phyloP scores from a whole-genome alignment of 139 green algal species.

The Volvox reticuliferus region DNA sequence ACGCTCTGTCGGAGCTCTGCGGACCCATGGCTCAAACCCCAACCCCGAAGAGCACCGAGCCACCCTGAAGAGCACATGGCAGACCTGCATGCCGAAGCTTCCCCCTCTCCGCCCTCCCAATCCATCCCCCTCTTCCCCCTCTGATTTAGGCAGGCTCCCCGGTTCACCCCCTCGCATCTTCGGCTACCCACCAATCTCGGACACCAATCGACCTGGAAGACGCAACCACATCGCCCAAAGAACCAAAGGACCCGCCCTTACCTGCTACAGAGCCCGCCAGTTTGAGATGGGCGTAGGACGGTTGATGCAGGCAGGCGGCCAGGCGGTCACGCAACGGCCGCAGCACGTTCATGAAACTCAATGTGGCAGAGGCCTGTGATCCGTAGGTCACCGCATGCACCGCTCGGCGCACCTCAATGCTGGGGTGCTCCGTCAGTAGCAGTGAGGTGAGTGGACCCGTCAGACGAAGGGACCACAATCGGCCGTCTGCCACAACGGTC shows the following conservation, averaged over 20 bases:
- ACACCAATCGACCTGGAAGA: too few relatives aligned
- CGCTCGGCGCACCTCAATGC: background rate
- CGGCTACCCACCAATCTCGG: too few relatives aligned
- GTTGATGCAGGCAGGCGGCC: background rate
- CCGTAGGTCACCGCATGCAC: conserved; percentile 17
- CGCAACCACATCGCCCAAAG: background rate
- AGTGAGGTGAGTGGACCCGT: background rate
- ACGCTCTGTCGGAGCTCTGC: too few relatives aligned
- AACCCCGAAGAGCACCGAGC: too few relatives aligned
- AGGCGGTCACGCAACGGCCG: conserved; percentile 4
- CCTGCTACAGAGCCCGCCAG: background rate
- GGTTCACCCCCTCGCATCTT: too few relatives aligned
- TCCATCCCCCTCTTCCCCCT: background rate
- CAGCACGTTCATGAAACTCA: conserved; percentile 25
- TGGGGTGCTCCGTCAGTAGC: conserved; percentile 30
- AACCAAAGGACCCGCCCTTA: background rate
- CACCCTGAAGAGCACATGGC: background rate
- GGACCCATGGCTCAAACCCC: too few relatives aligned
- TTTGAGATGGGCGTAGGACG: conserved; percentile 2
- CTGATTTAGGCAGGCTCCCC: too few relatives aligned
- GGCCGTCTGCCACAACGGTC: background rate
- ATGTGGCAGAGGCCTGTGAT: conserved; percentile 11
- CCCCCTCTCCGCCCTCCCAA: too few relatives aligned
- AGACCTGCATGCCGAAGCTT: background rate
- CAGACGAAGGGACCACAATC: conserved; percentile 4